These are phyloP conservation scores for Blastomyces parvus DNA, from an alignment of 2,329 filamentous ascomycete genomes.

Conservation along the genomic window DNA sequence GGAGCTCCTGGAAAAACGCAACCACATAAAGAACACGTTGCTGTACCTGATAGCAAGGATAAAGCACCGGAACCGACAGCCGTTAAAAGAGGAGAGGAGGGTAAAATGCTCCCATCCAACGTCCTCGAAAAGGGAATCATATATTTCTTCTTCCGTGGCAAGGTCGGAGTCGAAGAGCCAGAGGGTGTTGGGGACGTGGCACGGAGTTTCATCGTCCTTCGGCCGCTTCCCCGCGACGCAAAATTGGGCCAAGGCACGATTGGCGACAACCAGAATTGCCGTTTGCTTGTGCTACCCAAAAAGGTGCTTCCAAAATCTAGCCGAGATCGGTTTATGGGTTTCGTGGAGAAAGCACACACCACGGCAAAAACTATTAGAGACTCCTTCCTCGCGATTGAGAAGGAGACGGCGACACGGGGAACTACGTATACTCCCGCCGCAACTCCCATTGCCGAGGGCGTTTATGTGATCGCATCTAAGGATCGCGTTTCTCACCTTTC, in stretches of 20 bases:
- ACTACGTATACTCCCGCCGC: slow-evolving; percentile 59
- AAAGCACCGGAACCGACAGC: slow-evolving; percentile 23
- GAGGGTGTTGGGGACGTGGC: slow-evolving; percentile 62
- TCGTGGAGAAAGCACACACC: slow-evolving; percentile 65
- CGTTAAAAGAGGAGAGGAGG: slow-evolving; percentile 42
- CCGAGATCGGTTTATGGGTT: slow-evolving; percentile 65
- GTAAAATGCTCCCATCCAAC: slow-evolving; percentile 45
- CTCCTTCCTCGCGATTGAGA: slow-evolving; percentile 59
- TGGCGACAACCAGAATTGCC: slow-evolving; percentile 51
- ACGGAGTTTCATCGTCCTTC: slow-evolving; percentile 68
- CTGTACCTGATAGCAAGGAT: slow-evolving; percentile 11
- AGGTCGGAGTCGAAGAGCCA: slow-evolving; percentile 56
- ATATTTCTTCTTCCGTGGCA: slow-evolving; percentile 79
- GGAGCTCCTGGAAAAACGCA: neutral
- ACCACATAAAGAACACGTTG: slow-evolving; percentile 11
- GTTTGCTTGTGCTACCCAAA: slow-evolving; percentile 71
- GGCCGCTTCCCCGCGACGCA: slow-evolving; percentile 61
- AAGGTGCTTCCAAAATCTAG: slow-evolving; percentile 65
- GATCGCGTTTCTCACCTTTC: slow-evolving; percentile 64
- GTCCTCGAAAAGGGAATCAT: slow-evolving; percentile 81
- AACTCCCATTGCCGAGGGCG: slow-evolving; percentile 69
- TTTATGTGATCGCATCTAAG: slow-evolving; percentile 70
- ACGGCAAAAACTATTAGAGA: slow-evolving; percentile 62
- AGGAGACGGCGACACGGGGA: slow-evolving; percentile 67
- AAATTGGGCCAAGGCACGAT: slow-evolving; percentile 53